Evolutionary conservation across 2,329 filamentous ascomycete genomes (phyloP).

Genomic region (Penicillium sp.): DNA sequence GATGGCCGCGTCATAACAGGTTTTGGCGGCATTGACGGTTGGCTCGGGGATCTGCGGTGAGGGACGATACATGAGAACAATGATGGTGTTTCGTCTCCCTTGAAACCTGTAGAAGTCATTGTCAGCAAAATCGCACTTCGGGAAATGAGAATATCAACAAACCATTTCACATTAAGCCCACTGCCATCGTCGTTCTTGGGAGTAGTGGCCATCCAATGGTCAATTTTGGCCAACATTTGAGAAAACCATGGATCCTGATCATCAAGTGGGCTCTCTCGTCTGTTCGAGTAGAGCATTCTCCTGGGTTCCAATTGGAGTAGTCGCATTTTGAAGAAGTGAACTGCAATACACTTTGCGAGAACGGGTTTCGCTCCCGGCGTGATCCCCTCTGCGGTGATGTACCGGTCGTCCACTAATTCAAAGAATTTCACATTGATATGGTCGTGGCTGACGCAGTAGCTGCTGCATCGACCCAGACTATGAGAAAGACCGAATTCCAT

Average conservation of each 20-base stretch:
- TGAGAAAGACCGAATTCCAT: constrained; percentile 90
- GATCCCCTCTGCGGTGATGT: constrained; percentile 77
- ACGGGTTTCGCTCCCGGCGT: constrained; percentile 67
- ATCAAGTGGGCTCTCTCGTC: constrained; percentile 70
- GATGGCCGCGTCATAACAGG: constrained; percentile 79
- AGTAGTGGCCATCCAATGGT: constrained; percentile 73
- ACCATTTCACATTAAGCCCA: constrained; percentile 80
- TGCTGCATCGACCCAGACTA: constrained; percentile 81
- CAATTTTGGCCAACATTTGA: constrained; percentile 74
- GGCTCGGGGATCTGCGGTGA: constrained; percentile 90
- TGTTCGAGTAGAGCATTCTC: constrained; percentile 80
- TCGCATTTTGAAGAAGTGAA: constrained; percentile 93
- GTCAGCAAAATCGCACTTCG: background rate
- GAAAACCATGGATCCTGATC: constrained; percentile 86
- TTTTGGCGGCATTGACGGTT: constrained; percentile 71
- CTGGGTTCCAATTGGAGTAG: constrained; percentile 84
- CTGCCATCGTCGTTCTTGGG: constrained; percentile 69
- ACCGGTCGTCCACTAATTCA: constrained; percentile 74
- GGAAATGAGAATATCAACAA: constrained; percentile 37
- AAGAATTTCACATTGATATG: constrained; percentile 85
- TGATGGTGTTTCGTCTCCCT: constrained; percentile 78
- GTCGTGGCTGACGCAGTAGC: constrained; percentile 78
- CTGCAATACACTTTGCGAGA: constrained; percentile 81
- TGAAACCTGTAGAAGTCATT: constrained; percentile 51
- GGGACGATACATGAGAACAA: constrained; percentile 83